Evolutionary conservation across 371 early-diverging fungal species (phyloP), one percentile per base, ranked within the genome.

Genomic region (Ecytonucleospora hepatopenaei): DNA sequence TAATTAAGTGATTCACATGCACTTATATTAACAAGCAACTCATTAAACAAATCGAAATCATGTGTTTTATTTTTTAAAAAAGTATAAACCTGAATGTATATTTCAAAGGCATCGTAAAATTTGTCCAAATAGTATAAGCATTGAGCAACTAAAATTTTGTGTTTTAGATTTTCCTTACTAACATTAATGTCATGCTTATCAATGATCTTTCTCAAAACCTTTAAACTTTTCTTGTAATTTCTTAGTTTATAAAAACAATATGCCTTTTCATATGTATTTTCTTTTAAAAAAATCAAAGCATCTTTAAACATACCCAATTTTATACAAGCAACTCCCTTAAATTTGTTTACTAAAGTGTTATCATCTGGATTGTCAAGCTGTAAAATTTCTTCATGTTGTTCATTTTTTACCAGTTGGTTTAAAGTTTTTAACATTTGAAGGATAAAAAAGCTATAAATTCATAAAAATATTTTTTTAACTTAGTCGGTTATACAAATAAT

Each of bases 241-340:
- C 49, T 73, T 17, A 73, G 65, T 62, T 67, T 73, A 57, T 73
- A 73, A 1, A 55, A 27, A 17, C 30, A 21, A 70, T 73, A 73
- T 2, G 70, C 69, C 21, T 47, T 24, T 63, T 73, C 74, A 56
- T 48, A 73, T 17, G 69, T 61, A 1, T 33, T 54, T 34, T 56
- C 56, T 27, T 66, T 61, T n/a, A 49, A 31, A 56, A 49, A 62
- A 21, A 40, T 67, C 4, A 69, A 27, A 2, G 70, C 74, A 48
- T 69, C 74, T 28, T 54, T 24, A 46, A 30, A 73, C 56, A 47
- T 73, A 19, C 54, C 65, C 17, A 73, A 19, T 23, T 66, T 48
- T n/a, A 73, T 69, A 28, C 5, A 54, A 30, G 67, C 66, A 21
- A 70, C 55, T 15, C 40, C 62, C 58, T 67, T 69, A 58, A 58